Base-by-base conservation (phyloP, 495 filamentous ascomycete genomes). In the Penicillium malachiteum region DNA sequence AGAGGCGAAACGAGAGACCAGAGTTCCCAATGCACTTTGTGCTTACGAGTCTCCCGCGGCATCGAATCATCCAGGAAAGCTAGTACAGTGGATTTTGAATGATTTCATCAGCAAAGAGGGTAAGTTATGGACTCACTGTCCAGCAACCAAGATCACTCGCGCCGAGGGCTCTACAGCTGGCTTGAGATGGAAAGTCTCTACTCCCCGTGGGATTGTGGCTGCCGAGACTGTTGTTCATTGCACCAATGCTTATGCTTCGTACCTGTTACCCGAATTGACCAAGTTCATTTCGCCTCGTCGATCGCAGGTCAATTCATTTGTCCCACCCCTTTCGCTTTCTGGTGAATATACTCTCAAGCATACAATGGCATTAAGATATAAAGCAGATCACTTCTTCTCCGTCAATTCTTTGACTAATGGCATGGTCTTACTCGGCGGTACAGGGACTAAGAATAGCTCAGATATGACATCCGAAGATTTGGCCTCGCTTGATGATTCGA, bases 11-110 rank as follows among this genome's bases (percentile, higher is more conserved):
- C n/a, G 16, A 5, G 48, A 32, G 18, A 58, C 56, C 6, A 41
- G 50, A 2, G 50, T 47, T 4, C 39, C 44, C 1, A 43, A 5
- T 3, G 50, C 56, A 1, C 6, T 54, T 2, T 43, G 38, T 38
- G 56, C 56, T 13, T 58, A 58, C 12, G 50, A 58, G 21, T 58
- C 49, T 11, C 45, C 50, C 3, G 45, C 56, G 30, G 56, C 50
- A 31, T 54, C 56, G 2, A 58, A 58, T 32, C 50, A 58, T 17
- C 50, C 56, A 3, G 56, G 37, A 5, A 58, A 58, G 34, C 50
- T 58, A 1, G 56, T 58, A 0, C 56, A 58, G 33, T 58, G 56
- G 56, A 58, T 58, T 31, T 39, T 58, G 39, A 50, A 52, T 12
- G 50, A 58, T 31, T 48, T 53, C 39, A 50, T 58, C 10, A n/a